phyloP scores from a whole-genome alignment of 2,329 filamentous ascomycete species.

The Madurella mycetomatis region DNA sequence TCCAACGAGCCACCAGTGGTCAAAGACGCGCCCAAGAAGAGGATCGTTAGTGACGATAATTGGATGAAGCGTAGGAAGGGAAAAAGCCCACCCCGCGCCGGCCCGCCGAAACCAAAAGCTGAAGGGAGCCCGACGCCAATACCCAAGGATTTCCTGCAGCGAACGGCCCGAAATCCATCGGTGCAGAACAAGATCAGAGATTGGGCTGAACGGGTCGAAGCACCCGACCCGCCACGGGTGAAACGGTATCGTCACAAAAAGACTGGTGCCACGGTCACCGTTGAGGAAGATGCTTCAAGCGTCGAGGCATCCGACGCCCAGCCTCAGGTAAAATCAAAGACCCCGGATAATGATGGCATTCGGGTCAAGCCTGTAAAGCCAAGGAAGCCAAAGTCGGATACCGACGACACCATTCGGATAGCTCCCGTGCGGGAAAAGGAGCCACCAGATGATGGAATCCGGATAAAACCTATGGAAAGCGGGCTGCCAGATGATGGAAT shows the following conservation, averaged over 20 bases:
- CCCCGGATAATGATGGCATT: slow-evolving; percentile 19
- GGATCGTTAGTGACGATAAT: slow-evolving; percentile 88
- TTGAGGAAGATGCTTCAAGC: slow-evolving; percentile 31
- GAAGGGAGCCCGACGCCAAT: slow-evolving; percentile 37
- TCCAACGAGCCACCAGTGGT: slow-evolving; percentile 36
- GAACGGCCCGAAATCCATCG: slow-evolving; percentile 50
- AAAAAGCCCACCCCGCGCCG: slow-evolving; percentile 39
- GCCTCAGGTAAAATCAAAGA: slow-evolving; percentile 1
- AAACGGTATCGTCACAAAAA: slow-evolving; percentile 26
- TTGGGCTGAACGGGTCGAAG: slow-evolving; percentile 55
- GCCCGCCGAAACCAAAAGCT: slow-evolving; percentile 30
- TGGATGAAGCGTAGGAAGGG: slow-evolving; percentile 64
- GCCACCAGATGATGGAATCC: slow-evolving; percentile 26
- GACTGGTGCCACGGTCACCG: slow-evolving; percentile 32
- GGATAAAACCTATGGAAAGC: slow-evolving; percentile 13
- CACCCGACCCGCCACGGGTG: slow-evolving; percentile 38
- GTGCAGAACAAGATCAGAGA: slow-evolving; percentile 57
- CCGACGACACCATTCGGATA: slow-evolving; percentile 40
- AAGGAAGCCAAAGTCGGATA: slow-evolving; percentile 9
- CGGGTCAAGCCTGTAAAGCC: slow-evolving; percentile 17
- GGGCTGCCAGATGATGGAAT: slow-evolving; percentile 26
- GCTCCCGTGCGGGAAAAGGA: slow-evolving; percentile 28
- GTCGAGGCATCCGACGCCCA: slow-evolving; percentile 18
- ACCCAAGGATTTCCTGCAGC: slow-evolving; percentile 56
- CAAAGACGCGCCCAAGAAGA: slow-evolving; percentile 72